These are phyloP conservation scores for Ceratocystis diversiconidia DNA, from an alignment of 2,329 filamentous ascomycete species.

Conservation along the genomic window DNA sequence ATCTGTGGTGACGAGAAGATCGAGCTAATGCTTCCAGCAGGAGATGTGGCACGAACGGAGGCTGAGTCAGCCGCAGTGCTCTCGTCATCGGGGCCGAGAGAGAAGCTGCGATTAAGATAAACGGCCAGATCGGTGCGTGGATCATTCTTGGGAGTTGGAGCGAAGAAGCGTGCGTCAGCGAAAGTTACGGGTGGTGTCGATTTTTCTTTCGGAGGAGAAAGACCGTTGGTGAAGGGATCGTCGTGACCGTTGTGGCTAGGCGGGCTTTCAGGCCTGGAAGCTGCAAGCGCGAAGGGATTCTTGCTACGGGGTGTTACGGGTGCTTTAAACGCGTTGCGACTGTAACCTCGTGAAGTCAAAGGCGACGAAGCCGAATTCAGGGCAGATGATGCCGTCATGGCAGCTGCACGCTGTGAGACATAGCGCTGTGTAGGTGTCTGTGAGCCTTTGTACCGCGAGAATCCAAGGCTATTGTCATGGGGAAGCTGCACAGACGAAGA, in stretches of 20 bases:
- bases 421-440: constrained; percentile 31
- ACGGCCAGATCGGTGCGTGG: constrained; percentile 27
- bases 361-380: neutral
- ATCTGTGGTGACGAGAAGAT: constrained; percentile 15
- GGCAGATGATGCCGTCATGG: constrained; percentile 6
- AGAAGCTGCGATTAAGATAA: constrained; percentile 27
- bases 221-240: constrained; percentile 1
- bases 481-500: neutral
- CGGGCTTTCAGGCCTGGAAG: neutral
- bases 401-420: constrained; percentile 15
- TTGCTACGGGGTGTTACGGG: neutral
- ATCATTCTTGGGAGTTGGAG: constrained; percentile 24
- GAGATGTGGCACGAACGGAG: constrained; percentile 7
- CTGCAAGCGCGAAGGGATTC: neutral
- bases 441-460: constrained; percentile 39
- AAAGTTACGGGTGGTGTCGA: constrained; percentile 26
- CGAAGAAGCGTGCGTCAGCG: constrained; percentile 41
- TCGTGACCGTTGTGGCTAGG: neutral
- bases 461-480: neutral
- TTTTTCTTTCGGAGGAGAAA: neutral
- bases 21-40: constrained; percentile 7
- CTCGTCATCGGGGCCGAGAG: constrained; percentile 21
- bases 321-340: neutral
- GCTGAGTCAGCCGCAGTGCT: neutral
- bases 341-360: neutral